phyloP scores from a whole-genome alignment of 495 filamentous ascomycete species.

The Xylaria castorea region DNA sequence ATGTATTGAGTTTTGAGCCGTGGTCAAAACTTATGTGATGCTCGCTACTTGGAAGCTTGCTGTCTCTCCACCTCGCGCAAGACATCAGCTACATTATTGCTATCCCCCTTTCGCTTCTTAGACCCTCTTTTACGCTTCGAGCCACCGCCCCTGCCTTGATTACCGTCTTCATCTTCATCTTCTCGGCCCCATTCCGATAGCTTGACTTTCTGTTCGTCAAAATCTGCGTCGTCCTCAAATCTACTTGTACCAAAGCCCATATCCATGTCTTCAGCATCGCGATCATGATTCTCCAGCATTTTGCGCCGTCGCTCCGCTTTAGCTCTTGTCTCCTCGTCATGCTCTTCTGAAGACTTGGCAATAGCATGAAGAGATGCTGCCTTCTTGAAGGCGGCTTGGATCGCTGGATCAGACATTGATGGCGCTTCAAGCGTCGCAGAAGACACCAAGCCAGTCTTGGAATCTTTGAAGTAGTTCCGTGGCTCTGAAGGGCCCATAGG shows the following conservation, averaged over 20 bases:
- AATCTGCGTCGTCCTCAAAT: slow-evolving; percentile 79
- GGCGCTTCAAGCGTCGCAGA: slow-evolving; percentile 56
- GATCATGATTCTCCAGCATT: slow-evolving; percentile 76
- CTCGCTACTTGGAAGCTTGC: slow-evolving; percentile 30
- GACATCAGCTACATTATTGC: slow-evolving; percentile 79
- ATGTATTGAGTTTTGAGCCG: not conserved
- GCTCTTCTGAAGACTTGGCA: slow-evolving; percentile 51
- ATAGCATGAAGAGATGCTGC: slow-evolving; percentile 73
- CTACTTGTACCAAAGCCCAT: slow-evolving; percentile 89
- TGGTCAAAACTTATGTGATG: not conserved
- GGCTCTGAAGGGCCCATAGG: slow-evolving; percentile 38
- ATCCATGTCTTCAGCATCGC: slow-evolving; percentile 92
- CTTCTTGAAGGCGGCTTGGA: slow-evolving; percentile 84
- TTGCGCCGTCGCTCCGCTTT: slow-evolving; percentile 71
- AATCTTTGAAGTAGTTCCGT: slow-evolving; percentile 68
- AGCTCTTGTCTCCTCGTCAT: slow-evolving; percentile 48
- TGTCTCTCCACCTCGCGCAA: slow-evolving; percentile 78
- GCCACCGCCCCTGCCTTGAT: slow-evolving; percentile 51
- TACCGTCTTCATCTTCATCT: slow-evolving; percentile 61
- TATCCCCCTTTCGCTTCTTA: slow-evolving; percentile 89
- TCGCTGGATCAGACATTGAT: slow-evolving; percentile 73
- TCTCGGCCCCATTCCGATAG: slow-evolving; percentile 69
- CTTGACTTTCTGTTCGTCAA: slow-evolving; percentile 64
- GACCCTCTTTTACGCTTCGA: slow-evolving; percentile 77
- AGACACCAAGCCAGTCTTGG: slow-evolving; percentile 51